Evolutionary conservation across 2,329 filamentous ascomycete genomes (phyloP), one percentile per base, ranked within the genome.

Genomic region (Ascochyta koolunga): DNA sequence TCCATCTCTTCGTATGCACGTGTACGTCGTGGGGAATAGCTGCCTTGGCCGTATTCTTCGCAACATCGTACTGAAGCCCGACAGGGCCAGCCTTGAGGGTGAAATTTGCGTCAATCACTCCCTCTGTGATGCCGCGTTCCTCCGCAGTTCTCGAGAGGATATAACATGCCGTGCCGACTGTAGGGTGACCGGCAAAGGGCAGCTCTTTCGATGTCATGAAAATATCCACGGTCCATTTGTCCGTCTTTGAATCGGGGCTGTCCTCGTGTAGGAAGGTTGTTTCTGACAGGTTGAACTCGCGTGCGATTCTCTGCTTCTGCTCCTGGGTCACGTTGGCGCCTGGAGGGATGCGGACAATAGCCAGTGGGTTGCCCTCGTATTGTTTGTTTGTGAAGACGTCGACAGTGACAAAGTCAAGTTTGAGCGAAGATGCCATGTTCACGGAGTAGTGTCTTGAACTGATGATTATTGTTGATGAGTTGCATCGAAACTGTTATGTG

Each of bases 11-110:
- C 29, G 57, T 21, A 39, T 73, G 69, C n/a, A 71, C 56, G 50
- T 66, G 70, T 58, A 88, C 79, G 56, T 88, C 79, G 68, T 90
- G 87, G 29, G 89, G 88, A 58, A 93, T 87, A 4, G 73, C 74
- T 15, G 88, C 88, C 45, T 79, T 81, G 5, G 87, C 83, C n/a
- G 78, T 68, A 32, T 69, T 69, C 19, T 71, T 74, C 8, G 64
- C 62, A 4, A 74, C 66, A 60, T 77, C 72, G 56, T 76, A 81
- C 13, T 70, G 66, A 47, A 79, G 67, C 9, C 67, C 63, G 9
- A 83, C 79, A 1, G 67, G 66, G 2, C 81, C 81, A 56, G 71
- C 78, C 69, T 74, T 81, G 56, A 74, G 75, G 5, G 75, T 64
- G 50, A 81, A 75, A 7, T 58, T 65, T 9, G 73, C 78, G 18